Evolutionary conservation across 768 basidiomycete species (phyloP), one percentile per base, ranked within the genome.

Genomic region (Paxillus ammoniavirescens): DNA sequence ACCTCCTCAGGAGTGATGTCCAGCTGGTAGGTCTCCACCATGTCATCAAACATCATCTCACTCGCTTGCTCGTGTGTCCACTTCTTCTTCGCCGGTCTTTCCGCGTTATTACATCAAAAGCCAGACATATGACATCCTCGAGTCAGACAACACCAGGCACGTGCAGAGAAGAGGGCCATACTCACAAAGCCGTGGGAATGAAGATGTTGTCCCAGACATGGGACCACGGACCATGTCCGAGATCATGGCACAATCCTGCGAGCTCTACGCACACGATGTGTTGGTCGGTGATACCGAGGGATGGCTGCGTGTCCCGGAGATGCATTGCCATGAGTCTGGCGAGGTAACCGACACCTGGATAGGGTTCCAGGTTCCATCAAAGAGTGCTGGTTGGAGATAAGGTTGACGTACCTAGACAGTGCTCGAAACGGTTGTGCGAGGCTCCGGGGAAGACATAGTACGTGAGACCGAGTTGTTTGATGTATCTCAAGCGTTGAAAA

Each of bases 161-260:
- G 26, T 1, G 53, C 45, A 44, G 10, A 14, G 42, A 35, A 35
- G 12, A 13, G 4, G 17, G 21, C 7, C 1, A 17, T n/a, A 76
- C 82, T 61, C 61, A 90, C 90, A 82, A 57, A 1, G 82, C 83
- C 4, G 61, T 52, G 0, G 89, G 89, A 48, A 93, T 90, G 66
- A 90, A 91, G 49, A 74, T 62, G 7, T 73, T 71, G 57, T 93
- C 91, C 86, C 88, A 93, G 8, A 93, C 85, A 65, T 93, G 91
- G 54, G 83, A 87, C 84, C 87, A 92, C 0, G 91, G 91, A 0
- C 91, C 91, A 61, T 92, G 91, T 0, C 89, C 91, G 4, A 93
- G 80, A 66, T 93, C 91, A 60, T 93, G 91, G 52, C 90, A 91
- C 3, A 92, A 73, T 0, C 89, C 91, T 0, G 91, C 91, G 21